A percentile compares a stretch with the other conserved stretches of the same genome.
phyloP scores from a whole-genome alignment of 2,329 filamentous ascomycete species.

The Daldinia eschscholtzii region DNA sequence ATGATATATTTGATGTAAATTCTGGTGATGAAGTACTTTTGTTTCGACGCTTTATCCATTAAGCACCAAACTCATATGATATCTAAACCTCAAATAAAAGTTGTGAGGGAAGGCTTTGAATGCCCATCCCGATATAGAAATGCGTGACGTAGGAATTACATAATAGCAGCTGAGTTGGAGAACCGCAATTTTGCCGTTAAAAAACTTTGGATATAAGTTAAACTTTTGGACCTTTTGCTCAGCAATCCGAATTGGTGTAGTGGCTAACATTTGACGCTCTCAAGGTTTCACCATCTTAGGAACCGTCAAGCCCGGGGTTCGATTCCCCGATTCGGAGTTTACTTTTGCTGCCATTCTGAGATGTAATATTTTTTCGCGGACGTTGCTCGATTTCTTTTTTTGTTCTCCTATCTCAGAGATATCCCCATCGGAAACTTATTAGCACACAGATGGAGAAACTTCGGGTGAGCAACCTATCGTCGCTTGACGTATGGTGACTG shows the following conservation, averaged over 20 bases:
- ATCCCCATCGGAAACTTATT: too few relatives aligned
- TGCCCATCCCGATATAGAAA: background rate
- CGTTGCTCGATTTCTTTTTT: background rate
- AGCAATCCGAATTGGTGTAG: slow-evolving; percentile 54
- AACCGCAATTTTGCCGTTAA: slow-evolving; percentile 12
- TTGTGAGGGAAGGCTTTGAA: too few relatives aligned
- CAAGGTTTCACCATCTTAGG: slow-evolving; percentile 31
- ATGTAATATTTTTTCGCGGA: background rate
- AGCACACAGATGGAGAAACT: too few relatives aligned
- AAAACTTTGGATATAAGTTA: background rate
- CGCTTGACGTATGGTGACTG: too few relatives aligned
- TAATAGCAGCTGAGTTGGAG: background rate
- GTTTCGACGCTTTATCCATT: background rate
- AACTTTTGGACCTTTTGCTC: background rate
- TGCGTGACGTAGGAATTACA: background rate
- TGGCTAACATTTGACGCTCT: slow-evolving; percentile 55
- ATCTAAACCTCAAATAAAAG: too few relatives aligned
- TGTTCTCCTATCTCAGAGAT: background rate
- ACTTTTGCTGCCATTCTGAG: slow-evolving; percentile 1
- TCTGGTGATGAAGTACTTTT: background rate
- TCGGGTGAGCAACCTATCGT: too few relatives aligned
- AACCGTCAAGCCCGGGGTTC: slow-evolving; percentile 50
- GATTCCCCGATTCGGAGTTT: slow-evolving; percentile 50
- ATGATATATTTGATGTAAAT: too few relatives aligned
- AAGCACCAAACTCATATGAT: too few relatives aligned